Conservation (phyloP, 108 stramenopile genomes). For the Fragilaria crotonensis region DNA sequence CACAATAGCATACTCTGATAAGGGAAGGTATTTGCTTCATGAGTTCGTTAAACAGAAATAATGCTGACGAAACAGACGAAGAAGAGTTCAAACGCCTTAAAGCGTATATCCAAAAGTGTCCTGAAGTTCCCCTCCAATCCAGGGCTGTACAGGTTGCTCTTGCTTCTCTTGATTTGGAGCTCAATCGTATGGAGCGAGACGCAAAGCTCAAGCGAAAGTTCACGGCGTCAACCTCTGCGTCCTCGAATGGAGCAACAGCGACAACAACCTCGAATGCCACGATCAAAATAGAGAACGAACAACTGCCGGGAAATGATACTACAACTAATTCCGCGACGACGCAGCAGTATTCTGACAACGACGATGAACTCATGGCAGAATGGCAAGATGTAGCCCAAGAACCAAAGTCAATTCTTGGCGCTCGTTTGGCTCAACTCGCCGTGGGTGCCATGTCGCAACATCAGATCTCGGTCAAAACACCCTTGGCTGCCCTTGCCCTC, state of each 20-base stretch:
- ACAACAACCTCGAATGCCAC: neutral
- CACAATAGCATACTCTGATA: too few species aligned
- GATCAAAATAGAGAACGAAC: neutral
- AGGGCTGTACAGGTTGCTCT: constrained; percentile 56
- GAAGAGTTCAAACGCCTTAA: neutral
- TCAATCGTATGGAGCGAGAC: constrained; percentile 46
- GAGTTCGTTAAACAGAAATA: neutral
- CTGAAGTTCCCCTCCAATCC: constrained; percentile 19
- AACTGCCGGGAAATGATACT: neutral
- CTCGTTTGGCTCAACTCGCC: constrained; percentile 32
- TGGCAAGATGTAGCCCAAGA: constrained; percentile 9
- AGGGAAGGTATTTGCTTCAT: neutral
- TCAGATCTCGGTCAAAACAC: constrained; percentile 29
- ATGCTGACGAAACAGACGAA: neutral
- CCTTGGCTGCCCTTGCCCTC: constrained; percentile 56
- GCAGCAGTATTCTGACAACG: neutral
- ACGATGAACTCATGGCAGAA: constrained; percentile 2
- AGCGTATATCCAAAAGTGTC: neutral
- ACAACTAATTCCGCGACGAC: neutral
- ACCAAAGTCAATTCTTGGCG: constrained; percentile 14
- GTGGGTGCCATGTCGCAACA: constrained; percentile 41
- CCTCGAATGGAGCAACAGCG: neutral
- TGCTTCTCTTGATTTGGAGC: constrained; percentile 51
- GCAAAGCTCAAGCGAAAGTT: constrained; percentile 51
- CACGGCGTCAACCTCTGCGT: neutral